These are phyloP conservation scores for Rhinocladiella mackenziei DNA, from an alignment of 2,329 filamentous ascomycete species.

Conservation along the genomic window DNA sequence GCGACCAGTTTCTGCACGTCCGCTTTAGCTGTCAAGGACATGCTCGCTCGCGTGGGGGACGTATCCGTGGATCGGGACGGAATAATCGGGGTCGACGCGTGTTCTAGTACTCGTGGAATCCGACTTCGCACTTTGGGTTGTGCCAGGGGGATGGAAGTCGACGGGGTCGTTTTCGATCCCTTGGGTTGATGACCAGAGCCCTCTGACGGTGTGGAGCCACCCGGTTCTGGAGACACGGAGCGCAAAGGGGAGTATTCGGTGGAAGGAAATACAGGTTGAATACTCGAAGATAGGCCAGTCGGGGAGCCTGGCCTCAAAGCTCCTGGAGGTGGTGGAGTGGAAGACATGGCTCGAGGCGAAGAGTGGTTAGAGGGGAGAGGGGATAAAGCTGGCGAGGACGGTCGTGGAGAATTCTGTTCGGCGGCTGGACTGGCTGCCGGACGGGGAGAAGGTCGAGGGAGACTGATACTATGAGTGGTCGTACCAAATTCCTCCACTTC, in stretches of 20 bases:
- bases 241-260: constrained; percentile 68
- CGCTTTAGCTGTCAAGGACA: constrained; percentile 80
- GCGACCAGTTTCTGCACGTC: constrained; percentile 87
- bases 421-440: constrained; percentile 33
- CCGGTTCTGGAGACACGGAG: constrained; percentile 41
- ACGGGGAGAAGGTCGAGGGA: constrained; percentile 25
- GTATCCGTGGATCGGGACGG: constrained; percentile 54
- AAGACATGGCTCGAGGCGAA: constrained; percentile 38
- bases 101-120: constrained; percentile 28
- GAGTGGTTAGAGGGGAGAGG: constrained; percentile 40
- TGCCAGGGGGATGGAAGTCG: constrained; percentile 17
- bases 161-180: constrained; percentile 4
- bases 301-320: constrained; percentile 60
- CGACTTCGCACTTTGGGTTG: constrained; percentile 26
- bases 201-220: constrained; percentile 7
- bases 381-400: constrained; percentile 42
- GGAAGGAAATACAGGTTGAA: constrained; percentile 70
- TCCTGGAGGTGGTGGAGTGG: constrained; percentile 40
- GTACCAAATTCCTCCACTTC: constrained; percentile 67
- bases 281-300: constrained; percentile 64
- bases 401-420: constrained; percentile 40
- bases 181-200: constrained; percentile 7
- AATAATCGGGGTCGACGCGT: constrained; percentile 41
- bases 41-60: constrained; percentile 62
- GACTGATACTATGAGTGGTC: constrained; percentile 36